Evolutionary conservation across 257 asterid genomes (phyloP).

Genomic region (Jacaranda copaia): DNA sequence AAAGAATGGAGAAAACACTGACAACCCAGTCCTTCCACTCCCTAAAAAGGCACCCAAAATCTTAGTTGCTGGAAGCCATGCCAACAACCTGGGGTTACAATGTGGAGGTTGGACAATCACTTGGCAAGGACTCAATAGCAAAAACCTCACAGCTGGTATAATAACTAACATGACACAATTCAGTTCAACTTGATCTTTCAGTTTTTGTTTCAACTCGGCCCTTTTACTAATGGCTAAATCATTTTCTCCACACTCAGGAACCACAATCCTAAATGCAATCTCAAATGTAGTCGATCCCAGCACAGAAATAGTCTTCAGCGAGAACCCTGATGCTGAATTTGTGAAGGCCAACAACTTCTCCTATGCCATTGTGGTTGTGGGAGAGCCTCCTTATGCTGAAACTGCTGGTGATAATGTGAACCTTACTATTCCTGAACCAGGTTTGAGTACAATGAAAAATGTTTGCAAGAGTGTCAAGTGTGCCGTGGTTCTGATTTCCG

Average conservation of each 20-base stretch:
- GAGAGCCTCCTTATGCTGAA: slow-evolving; percentile 65
- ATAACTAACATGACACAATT: background rate
- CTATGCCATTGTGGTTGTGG: slow-evolving; percentile 62
- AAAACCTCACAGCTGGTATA: slow-evolving; percentile 49
- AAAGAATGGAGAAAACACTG: slow-evolving; percentile 50
- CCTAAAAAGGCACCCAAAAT: slow-evolving; percentile 52
- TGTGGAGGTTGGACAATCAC: slow-evolving; percentile 69
- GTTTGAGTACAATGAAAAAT: slow-evolving; percentile 38
- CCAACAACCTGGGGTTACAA: slow-evolving; percentile 56
- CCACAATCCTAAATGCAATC: slow-evolving; percentile 55
- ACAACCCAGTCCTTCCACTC: slow-evolving; percentile 55
- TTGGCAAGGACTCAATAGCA: slow-evolving; percentile 62
- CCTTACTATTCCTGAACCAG: slow-evolving; percentile 52
- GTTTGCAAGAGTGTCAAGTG: slow-evolving; percentile 59
- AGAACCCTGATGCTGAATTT: slow-evolving; percentile 37
- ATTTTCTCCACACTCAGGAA: slow-evolving; percentile 38
- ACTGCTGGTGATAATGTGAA: slow-evolving; percentile 48
- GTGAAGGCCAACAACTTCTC: slow-evolving; percentile 46
- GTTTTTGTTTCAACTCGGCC: background rate
- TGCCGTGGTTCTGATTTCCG: slow-evolving; percentile 60
- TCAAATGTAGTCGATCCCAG: slow-evolving; percentile 38
- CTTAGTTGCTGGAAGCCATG: slow-evolving; percentile 62
- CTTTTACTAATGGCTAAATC: background rate
- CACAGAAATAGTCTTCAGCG: slow-evolving; percentile 45
- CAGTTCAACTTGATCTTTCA: background rate